These are phyloP conservation scores for Vitellaria paradoxa DNA, from an alignment of 179 eudicot species.

Conservation along the genomic window DNA sequence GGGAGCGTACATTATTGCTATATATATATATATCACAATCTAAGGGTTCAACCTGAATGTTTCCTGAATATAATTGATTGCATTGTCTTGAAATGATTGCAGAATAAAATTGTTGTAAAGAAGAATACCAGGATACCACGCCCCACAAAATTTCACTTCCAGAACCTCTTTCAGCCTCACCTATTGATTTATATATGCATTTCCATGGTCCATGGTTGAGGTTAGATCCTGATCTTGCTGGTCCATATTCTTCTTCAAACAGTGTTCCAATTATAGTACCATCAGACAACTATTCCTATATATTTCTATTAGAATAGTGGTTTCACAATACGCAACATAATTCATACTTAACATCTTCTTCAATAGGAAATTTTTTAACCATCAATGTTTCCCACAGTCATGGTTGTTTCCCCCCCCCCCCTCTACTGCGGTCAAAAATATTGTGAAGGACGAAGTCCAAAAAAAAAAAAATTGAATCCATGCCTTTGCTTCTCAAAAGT, in stretches of 20 bases:
- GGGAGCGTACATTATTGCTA: too few species aligned
- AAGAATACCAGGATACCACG: not conserved
- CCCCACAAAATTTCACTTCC: not conserved
- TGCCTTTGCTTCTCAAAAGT: not conserved
- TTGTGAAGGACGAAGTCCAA: not conserved
- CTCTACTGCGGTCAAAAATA: not conserved
- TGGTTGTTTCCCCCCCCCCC: too few species aligned
- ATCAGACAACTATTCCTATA: not conserved
- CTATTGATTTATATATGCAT: too few species aligned
- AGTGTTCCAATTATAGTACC: not conserved
- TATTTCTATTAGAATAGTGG: not conserved
- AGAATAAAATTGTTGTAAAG: not conserved
- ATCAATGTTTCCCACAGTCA: not conserved
- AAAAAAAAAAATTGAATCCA: not conserved
- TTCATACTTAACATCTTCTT: not conserved
- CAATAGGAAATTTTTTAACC: not conserved
- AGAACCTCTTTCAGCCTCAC: not conserved
- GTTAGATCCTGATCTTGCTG: not conserved
- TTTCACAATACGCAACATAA: not conserved
- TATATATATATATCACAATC: not conserved
- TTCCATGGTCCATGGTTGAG: not conserved
- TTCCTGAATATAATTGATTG: not conserved
- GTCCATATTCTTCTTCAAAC: not conserved
- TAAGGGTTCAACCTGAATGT: not conserved
- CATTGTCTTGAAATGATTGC: not conserved